These are phyloP conservation scores for Fusarium veterinarium DNA, from an alignment of 2,329 filamentous ascomycete species.

Conservation along the genomic window DNA sequence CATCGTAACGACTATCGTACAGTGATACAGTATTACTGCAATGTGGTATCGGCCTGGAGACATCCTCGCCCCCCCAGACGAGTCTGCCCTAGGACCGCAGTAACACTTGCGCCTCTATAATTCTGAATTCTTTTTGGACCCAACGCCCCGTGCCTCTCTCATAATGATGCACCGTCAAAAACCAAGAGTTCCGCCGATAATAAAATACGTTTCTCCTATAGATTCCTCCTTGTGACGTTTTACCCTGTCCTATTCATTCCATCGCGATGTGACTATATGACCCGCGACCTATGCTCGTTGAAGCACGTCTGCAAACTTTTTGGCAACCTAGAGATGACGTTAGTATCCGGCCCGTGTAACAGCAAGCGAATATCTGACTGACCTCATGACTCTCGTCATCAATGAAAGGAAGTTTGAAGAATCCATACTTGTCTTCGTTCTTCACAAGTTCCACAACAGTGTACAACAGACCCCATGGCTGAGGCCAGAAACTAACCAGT, in stretches of 20 bases:
- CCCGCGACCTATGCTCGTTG: constrained; percentile 46
- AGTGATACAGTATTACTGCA: constrained; percentile 53
- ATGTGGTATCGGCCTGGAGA: constrained; percentile 27
- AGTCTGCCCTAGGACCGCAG: constrained; percentile 29
- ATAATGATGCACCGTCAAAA: constrained; percentile 40
- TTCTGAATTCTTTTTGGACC: constrained; percentile 44
- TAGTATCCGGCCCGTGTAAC: constrained; percentile 1
- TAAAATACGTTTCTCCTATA: constrained; percentile 31
- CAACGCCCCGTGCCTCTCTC: constrained; percentile 39
- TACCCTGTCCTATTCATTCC: constrained; percentile 16
- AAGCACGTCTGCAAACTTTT: constrained; percentile 51
- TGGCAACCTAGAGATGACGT: constrained; percentile 47
- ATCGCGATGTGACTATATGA: neutral
- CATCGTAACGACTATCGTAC: constrained; percentile 51
- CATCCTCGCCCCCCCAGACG: constrained; percentile 43
- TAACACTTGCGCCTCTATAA: constrained; percentile 44
- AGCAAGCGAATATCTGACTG: constrained; percentile 42
- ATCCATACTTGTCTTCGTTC: constrained; percentile 87
- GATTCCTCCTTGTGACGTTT: constrained; percentile 27
- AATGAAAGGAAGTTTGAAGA: constrained; percentile 94
- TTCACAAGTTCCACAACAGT: constrained; percentile 90
- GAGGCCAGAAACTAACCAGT: constrained; percentile 87
- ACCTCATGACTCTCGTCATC: constrained; percentile 91
- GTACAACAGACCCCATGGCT: constrained; percentile 94
- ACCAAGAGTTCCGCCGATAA: constrained; percentile 38